phyloP scores from a whole-genome alignment of 2,329 filamentous ascomycete species.

The Moelleriella libera region DNA sequence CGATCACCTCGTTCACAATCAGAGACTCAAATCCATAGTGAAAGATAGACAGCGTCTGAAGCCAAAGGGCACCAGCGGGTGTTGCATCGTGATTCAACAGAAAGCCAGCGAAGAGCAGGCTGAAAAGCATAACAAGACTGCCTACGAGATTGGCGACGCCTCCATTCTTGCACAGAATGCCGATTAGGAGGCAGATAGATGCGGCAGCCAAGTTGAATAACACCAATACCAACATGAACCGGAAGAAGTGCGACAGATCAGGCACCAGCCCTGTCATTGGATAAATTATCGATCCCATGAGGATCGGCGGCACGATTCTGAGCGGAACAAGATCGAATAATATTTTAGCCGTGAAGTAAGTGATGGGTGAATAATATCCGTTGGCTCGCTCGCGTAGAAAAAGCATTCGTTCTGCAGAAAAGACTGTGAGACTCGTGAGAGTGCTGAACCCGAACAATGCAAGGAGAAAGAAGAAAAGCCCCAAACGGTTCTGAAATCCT shows the following conservation, averaged over 20 bases:
- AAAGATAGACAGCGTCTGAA: slow-evolving; percentile 92
- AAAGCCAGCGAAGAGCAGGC: slow-evolving; percentile 83
- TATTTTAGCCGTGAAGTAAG: slow-evolving; percentile 93
- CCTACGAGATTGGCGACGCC: slow-evolving; percentile 89
- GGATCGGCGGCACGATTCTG: slow-evolving; percentile 83
- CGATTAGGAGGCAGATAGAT: slow-evolving; percentile 88
- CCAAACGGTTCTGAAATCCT: slow-evolving; percentile 93
- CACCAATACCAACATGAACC: slow-evolving; percentile 82
- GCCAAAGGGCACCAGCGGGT: slow-evolving; percentile 70
- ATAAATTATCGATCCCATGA: slow-evolving; percentile 92
- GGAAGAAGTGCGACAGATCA: slow-evolving; percentile 70
- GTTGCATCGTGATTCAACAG: slow-evolving; percentile 92
- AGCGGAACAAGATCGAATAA: slow-evolving; percentile 94
- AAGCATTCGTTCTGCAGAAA: slow-evolving; percentile 76
- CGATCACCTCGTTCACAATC: slow-evolving; percentile 92
- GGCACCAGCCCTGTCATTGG: slow-evolving; percentile 92
- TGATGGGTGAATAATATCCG: slow-evolving; percentile 86
- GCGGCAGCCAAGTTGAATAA: slow-evolving; percentile 93
- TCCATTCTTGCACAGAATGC: slow-evolving; percentile 83
- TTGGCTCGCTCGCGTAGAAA: slow-evolving; percentile 93
- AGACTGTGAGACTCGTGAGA: slow-evolving; percentile 83
- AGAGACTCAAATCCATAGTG: slow-evolving; percentile 94
- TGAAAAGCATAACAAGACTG: slow-evolving; percentile 95
- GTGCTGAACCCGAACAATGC: slow-evolving; percentile 96
- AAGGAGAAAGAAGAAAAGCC: slow-evolving; percentile 93